Percentiles rank a stretch among this genome's conserved stretches.
Conservation (phyloP, 2,329 filamentous ascomycete species). For the Fusarium pseudograminearum region DNA sequence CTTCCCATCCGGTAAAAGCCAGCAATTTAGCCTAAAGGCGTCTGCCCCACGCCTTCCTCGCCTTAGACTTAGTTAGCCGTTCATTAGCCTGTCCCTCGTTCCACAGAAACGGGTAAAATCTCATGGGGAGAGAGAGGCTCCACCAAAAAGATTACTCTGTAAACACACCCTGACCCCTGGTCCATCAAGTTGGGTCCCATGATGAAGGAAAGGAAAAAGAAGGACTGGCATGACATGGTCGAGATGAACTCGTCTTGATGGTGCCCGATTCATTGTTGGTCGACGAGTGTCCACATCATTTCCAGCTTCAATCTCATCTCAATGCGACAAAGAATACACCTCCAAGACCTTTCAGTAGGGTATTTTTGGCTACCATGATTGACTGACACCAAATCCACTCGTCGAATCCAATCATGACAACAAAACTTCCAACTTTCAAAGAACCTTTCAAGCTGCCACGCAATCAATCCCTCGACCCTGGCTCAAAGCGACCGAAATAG, state of each 20-base stretch:
- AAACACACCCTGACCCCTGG: conserved; percentile 19
- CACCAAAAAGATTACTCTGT: conserved; percentile 22
- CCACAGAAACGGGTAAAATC: conserved; percentile 45
- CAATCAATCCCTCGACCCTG: background rate
- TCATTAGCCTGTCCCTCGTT: conserved; percentile 35
- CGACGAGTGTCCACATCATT: background rate
- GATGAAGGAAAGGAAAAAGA: conserved; percentile 21
- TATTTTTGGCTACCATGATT: conserved; percentile 15
- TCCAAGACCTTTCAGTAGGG: background rate
- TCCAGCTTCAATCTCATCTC: conserved; percentile 2
- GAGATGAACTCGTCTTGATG: conserved; percentile 15
- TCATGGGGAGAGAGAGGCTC: conserved; percentile 15
- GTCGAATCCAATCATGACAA: conserved; percentile 15
- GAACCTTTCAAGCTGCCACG: conserved; percentile 7
- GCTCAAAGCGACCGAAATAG: conserved; percentile 24
- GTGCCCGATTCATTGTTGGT: conserved; percentile 20
- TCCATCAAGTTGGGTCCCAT: conserved; percentile 24
- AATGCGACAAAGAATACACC: conserved; percentile 28
- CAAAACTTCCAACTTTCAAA: conserved; percentile 30
- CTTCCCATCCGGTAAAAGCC: conserved; percentile 28
- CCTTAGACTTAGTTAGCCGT: conserved; percentile 1
- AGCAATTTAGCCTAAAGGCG: conserved; percentile 44
- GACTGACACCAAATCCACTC: conserved; percentile 34
- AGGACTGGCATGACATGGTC: conserved; percentile 19
- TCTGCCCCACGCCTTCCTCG: conserved; percentile 20